phyloP scores from a whole-genome alignment of 768 basidiomycete genomes.

The Mycena capillaripes region DNA sequence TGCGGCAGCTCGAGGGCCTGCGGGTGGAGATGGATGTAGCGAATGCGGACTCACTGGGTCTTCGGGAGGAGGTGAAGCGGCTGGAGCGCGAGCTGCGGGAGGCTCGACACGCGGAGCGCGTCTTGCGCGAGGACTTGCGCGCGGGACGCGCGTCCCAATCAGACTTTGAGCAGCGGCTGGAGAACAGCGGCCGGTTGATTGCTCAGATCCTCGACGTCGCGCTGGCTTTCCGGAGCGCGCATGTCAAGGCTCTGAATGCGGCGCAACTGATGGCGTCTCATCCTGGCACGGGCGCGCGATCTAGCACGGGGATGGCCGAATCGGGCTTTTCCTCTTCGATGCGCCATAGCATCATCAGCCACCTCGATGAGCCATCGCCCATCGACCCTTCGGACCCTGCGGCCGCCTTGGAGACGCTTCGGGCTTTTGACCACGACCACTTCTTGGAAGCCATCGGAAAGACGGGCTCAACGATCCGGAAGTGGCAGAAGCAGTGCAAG shows the following conservation, averaged over 20 bases:
- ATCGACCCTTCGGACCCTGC: conserved; percentile 84
- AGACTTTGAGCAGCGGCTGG: conserved; percentile 75
- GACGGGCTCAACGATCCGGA: conserved; percentile 88
- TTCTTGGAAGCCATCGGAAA: conserved; percentile 89
- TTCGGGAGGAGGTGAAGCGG: conserved; percentile 81
- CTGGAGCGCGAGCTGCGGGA: conserved; percentile 80
- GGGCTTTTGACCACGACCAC: conserved; percentile 86
- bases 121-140: conserved; percentile 81
- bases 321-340: conserved; percentile 63
- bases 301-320: conserved; percentile 59
- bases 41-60: conserved; percentile 74
- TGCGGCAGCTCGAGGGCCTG: conserved; percentile 75
- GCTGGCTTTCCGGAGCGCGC: conserved; percentile 81
- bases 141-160: conserved; percentile 78
- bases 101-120: conserved; percentile 73
- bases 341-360: conserved; percentile 67
- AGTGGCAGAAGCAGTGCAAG: conserved; percentile 98
- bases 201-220: conserved; percentile 89
- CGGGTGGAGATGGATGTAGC: conserved; percentile 72
- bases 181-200: conserved; percentile 75
- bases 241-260: conserved; percentile 77
- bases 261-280: conserved; percentile 71
- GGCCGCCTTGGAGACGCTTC: conserved; percentile 77
- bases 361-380: conserved; percentile 75
- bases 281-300: conserved; percentile 61